A percentile compares a stretch with the other conserved stretches of the same genome.
Evolutionary conservation across 164 flowering plant genomes (phyloP).

Genomic region (Piper longum): DNA sequence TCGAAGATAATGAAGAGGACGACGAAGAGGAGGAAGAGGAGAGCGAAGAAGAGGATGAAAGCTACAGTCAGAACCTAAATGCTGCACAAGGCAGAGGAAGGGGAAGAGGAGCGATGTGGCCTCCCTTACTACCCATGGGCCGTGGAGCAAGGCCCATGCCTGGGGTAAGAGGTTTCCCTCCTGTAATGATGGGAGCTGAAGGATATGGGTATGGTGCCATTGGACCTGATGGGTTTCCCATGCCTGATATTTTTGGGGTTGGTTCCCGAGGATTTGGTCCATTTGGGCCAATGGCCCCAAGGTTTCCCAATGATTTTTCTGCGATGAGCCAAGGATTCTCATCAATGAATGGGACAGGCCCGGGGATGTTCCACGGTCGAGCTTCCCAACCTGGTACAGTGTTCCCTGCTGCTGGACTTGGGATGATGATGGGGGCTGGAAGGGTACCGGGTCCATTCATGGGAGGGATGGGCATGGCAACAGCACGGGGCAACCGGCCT

Average conservation of each 20-base stretch:
- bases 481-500: conserved; percentile 37
- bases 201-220: conserved; percentile 67
- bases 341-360: conserved; percentile 23
- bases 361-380: conserved; percentile 71
- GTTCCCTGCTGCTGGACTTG: conserved; percentile 62
- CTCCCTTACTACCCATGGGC: conserved; percentile 59
- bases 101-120: conserved; percentile 91
- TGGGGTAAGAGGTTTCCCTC: conserved; percentile 77
- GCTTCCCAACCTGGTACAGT: conserved; percentile 56
- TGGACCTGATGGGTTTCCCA: conserved; percentile 49
- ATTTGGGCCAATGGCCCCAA: conserved; percentile 42
- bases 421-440: conserved; percentile 92
- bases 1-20: conserved; percentile 97
- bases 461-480: conserved; percentile 50
- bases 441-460: conserved; percentile 75
- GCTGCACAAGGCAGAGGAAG: conserved; percentile 65
- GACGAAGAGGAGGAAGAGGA: conserved; percentile 98
- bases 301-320: conserved; percentile 59
- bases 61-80: conserved; percentile 25
- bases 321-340: conserved; percentile 20
- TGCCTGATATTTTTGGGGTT: conserved; percentile 60
- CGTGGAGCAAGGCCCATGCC: conserved; percentile 70
- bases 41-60: conserved; percentile 80
- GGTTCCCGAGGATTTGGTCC: conserved; percentile 74
- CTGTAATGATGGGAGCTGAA: conserved; percentile 80